Evolutionary conservation across 352 stramenopile genomes (phyloP), one percentile per base, ranked within the genome.

Genomic region (Pythium sukuiense): DNA sequence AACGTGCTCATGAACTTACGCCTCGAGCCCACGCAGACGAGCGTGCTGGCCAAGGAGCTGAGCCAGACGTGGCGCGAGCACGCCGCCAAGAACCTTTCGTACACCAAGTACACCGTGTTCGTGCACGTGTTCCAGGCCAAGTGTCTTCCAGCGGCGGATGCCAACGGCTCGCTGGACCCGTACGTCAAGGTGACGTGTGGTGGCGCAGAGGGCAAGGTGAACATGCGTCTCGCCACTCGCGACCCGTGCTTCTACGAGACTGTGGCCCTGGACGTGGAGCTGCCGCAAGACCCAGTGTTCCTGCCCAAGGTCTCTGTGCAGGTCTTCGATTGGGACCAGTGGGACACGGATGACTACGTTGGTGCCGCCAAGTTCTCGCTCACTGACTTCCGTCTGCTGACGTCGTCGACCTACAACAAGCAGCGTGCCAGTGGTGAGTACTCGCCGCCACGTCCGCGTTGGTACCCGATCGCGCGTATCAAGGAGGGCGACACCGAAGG

Each of bases 241-340:
- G 86, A 95, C 43, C 90, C 90, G 26, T 83, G 79, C 43, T 97
- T 80, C 54, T 97, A 97, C 62, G 85, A 96, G 63, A 96, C 87
- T 1, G 71, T 95, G 12, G 67, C 76, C 7, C 67, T 97, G 12
- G 74, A 94, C 41, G 75, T 93, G 2, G 73, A 90, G n/a, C 64
- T 97, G 12, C 88, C 88, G 45, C 73, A 92, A 46, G 78, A 86
- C 41, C 69, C 76, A 2, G 69, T 69, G 13, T 89, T 89, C 60
- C 54, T 91, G 26, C 85, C 85, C 3, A 89, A 89, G 56, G 78
- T 93, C 1, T 89, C 79, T 6, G 63, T 92, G 6, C 85, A 92
- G 53, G 80, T 93, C 2, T 92, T 83, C 56, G 85, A 93, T 65
- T 89, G 76, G 76, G 85, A 93, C 65, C 76, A 78, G 20, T 93